Conservation (phyloP, 2,329 filamentous ascomycete genomes). For the Ophiostoma sp. region DNA sequence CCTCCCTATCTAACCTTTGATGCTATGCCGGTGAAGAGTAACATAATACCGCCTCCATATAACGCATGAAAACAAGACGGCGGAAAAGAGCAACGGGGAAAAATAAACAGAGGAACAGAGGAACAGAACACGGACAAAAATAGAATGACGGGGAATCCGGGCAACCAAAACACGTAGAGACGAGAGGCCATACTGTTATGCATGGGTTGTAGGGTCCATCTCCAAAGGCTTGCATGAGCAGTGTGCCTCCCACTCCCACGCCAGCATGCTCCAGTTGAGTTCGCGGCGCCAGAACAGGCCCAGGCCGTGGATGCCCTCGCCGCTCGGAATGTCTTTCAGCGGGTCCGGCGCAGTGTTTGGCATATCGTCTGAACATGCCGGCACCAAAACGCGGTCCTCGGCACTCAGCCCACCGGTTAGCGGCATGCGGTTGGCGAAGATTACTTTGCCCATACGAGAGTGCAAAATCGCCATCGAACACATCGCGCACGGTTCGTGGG, state of each 20-base stretch:
- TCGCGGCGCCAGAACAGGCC: constrained; percentile 68
- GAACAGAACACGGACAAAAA: not conserved
- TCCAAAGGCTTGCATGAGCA: constrained; percentile 33
- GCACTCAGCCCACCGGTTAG: constrained; percentile 77
- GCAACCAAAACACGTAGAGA: not conserved
- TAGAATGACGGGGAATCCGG: not conserved
- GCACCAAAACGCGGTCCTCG: constrained; percentile 52
- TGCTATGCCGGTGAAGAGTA: constrained; percentile 1
- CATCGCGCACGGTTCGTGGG: constrained; percentile 93
- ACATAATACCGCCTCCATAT: not conserved
- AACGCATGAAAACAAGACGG: not conserved
- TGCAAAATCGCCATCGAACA: constrained; percentile 96
- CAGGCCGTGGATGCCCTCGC: constrained; percentile 45
- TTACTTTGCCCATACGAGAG: constrained; percentile 79
- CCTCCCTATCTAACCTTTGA: not conserved
- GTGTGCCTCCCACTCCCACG: constrained; percentile 65
- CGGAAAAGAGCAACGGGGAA: no score
- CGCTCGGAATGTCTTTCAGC: constrained; percentile 1
- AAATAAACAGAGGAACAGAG: not conserved
- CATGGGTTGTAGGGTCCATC: constrained; percentile 26
- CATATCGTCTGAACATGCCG: not conserved
- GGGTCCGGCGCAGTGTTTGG: not conserved
- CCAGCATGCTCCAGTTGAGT: constrained; percentile 79
- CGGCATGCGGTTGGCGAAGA: constrained; percentile 75
- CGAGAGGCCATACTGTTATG: constrained; percentile 17